Evolutionary conservation across 805 yeast genomes (phyloP).

Genomic region (Yarrowia osloensis): DNA sequence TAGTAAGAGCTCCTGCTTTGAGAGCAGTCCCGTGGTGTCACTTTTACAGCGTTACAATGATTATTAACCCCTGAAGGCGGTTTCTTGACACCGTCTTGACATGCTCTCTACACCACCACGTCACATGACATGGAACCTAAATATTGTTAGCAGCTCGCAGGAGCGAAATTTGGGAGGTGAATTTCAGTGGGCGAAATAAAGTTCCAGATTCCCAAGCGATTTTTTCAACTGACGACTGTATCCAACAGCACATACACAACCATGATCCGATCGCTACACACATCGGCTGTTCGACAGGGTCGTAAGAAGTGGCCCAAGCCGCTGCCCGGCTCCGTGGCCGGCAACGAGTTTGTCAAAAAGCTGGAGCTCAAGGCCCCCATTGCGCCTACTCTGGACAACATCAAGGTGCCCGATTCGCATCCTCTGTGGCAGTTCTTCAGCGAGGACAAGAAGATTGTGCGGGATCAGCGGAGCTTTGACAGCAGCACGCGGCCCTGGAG

Average conservation of each 20-base stretch:
- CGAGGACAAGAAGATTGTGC: conserved; percentile 57
- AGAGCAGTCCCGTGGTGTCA: too few relatives aligned
- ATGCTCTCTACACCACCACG: neutral
- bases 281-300: conserved; percentile 27
- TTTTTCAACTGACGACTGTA: conserved; percentile 5
- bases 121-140: neutral
- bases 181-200: neutral
- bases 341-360: conserved; percentile 15
- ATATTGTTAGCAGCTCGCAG: neutral
- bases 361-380: conserved; percentile 71
- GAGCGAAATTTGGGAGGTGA: neutral
- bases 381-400: conserved; percentile 74
- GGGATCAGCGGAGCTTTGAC: conserved; percentile 54
- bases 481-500: conserved; percentile 72
- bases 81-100: neutral
- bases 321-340: conserved; percentile 7
- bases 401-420: conserved; percentile 76
- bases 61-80: too few relatives aligned
- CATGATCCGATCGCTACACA: conserved; percentile 29
- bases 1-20: too few relatives aligned
- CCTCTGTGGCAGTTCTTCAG: conserved; percentile 93
- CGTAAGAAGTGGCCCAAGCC: conserved; percentile 31
- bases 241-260: conserved; percentile 1
- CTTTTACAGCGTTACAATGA: too few relatives aligned
- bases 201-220: neutral